A percentile compares a stretch with the other conserved stretches of the same genome.
Conservation (phyloP, 192 early-diverging fungal genomes). For the Coemansia sp. region DNA sequence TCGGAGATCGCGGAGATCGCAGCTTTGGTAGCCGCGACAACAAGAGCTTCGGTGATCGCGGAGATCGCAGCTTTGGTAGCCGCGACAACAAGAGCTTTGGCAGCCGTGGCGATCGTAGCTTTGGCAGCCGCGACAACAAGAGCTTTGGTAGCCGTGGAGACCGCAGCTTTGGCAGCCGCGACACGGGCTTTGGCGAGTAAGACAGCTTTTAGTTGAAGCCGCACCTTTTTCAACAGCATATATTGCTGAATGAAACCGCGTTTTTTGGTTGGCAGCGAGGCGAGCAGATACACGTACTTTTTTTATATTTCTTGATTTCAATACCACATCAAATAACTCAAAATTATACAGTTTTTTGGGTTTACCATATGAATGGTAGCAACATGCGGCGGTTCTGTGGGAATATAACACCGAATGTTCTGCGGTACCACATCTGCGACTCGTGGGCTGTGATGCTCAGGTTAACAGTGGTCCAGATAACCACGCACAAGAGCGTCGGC, state of each 20-base stretch:
- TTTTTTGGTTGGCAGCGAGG: neutral
- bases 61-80: neutral
- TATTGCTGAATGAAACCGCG: neutral
- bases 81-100: neutral
- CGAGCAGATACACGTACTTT: neutral
- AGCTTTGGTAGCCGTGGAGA: neutral
- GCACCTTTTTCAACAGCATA: no score
- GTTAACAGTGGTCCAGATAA: slow-evolving; percentile 65
- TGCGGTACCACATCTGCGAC: slow-evolving; percentile 68
- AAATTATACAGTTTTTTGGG: neutral
- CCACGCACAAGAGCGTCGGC: slow-evolving; percentile 42
- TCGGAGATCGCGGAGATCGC: neutral
- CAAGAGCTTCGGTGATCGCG: neutral
- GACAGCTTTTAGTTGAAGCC: neutral
- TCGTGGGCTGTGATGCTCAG: slow-evolving; percentile 63
- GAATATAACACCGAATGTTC: slow-evolving; percentile 59
- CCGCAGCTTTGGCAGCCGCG: neutral
- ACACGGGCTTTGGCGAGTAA: neutral
- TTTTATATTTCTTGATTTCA: neutral
- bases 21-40: neutral
- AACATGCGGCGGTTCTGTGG: slow-evolving; percentile 26
- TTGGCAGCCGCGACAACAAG: neutral
- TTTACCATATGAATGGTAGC: slow-evolving; percentile 40
- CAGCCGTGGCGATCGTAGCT: neutral
- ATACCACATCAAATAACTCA: neutral